Base-by-base conservation (phyloP, 768 basidiomycete species). In the Rhizopogon vesiculosus region DNA sequence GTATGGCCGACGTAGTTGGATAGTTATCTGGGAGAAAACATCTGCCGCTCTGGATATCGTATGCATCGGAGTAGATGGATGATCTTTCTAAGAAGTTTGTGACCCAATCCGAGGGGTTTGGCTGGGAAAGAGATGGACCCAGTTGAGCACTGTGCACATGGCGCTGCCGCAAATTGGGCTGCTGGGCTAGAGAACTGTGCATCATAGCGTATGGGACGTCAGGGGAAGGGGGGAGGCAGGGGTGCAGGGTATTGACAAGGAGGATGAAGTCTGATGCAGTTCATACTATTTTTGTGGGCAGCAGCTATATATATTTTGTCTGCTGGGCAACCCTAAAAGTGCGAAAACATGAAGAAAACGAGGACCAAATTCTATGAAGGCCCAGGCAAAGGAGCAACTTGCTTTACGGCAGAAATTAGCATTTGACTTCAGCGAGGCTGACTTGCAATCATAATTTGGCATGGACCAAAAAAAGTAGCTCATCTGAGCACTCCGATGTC, bases 31-130 rank as follows among this genome's bases (percentile, higher is more conserved):
- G 53, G 57, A 51, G 29, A 41, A 53, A 51, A 41, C 54, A 55
- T 40, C 56, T 45, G 43, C 54, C 40, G 33, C 55, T 40, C 46
- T 51, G 60, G 42, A 53, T n/a, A 54, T 62, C 60, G 53, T 59
- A 62, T 39, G 35, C 43, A 18, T 43, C 41, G 8, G 31, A 9
- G 56, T 63, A 67, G 58, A 57, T 55, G 58, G 66, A 59, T 62
- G 66, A 69, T 67, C 67, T 56, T 56, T 65, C 67, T 60, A 69
- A 56, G 67, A 67, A 68, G 67, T 60, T 63, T 46, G 61, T 4
- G 16, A 59, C 60, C 51, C 65, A 57, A 59, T 66, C 65, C 57
- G 64, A 57, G 7, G 62, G 60, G 57, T 42, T 56, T 10, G 53
- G 52, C 39, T 51, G 58, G 59, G 59, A 48, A 61, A 54, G 45